Base-by-base conservation (phyloP, 23 red algal species). In the Agarophyton chilense region DNA sequence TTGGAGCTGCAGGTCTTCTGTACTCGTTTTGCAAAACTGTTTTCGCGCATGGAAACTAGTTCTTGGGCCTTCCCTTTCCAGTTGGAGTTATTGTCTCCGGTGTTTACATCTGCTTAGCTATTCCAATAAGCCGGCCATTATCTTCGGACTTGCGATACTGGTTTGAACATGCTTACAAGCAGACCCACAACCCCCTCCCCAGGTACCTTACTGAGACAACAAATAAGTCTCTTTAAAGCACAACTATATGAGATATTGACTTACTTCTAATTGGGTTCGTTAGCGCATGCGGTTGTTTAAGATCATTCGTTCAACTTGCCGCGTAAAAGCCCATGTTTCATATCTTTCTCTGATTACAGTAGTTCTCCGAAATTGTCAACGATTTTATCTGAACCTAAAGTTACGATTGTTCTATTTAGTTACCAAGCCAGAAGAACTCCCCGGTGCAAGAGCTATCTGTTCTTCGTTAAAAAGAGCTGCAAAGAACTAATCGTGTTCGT, bases 111-210 rank as follows among this genome's bases (percentile, higher is more conserved):
- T 94, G 87, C 47, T 41, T 94, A 26, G 66, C 91, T 0, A 85
- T 94, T 71, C 91, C 91, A 31, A 86, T 86, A 42, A 86, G 72
- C 60, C 10, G 91, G 13, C 91, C 91, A 38, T 72, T 94, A 35
- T 78, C 67, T 56, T 86, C 81, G 13, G 57, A 61, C 33, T 80
- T 71, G 10, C 67, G 91, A 19, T 94, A 72, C 63, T 94, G 91
- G 91, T 43, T 62, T 17, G 91, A 94, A 53, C 67, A 72, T 34
- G 58, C 72, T 35, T 86, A 86, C 55, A 86, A 87, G 81, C 79
- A 94, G 72, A 94, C 74, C 25, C 91, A 94, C 81, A 79, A 94
- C 45, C 91, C 91, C 26, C 72, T 94, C 24, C 91, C 91, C 28
- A 54, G 81, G 43, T 94, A 87, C 36, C 81, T 94, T 35, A 78